These are phyloP conservation scores for Chrysosporium keratinophilum DNA, from an alignment of 2,329 filamentous ascomycete species.

Conservation along the genomic window DNA sequence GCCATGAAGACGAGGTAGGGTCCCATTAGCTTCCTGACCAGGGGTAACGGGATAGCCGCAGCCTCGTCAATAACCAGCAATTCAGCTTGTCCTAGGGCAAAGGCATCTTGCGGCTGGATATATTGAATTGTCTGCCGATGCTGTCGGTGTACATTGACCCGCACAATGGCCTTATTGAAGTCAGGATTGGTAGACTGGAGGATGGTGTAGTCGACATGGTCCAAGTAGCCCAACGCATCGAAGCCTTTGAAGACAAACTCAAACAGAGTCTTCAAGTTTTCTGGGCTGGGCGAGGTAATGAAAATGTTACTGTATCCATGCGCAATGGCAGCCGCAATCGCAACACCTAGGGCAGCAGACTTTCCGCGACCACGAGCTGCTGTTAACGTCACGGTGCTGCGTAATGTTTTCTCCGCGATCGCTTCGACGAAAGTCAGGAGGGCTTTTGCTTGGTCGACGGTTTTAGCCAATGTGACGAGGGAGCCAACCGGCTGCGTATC, in stretches of 20 bases:
- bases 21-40: constrained; percentile 89
- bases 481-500: constrained; percentile 81
- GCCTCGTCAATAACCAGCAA: constrained; percentile 94
- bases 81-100: constrained; percentile 90
- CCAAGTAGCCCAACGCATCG: constrained; percentile 82
- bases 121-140: constrained; percentile 98
- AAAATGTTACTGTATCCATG: constrained; percentile 99
- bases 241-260: constrained; percentile 99
- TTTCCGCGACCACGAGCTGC: constrained; percentile 93
- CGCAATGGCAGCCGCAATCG: constrained; percentile 84
- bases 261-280: constrained; percentile 97
- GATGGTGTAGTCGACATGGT: constrained; percentile 95
- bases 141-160: constrained; percentile 88
- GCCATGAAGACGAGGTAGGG: constrained; percentile 99
- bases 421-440: constrained; percentile 94
- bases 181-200: constrained; percentile 97
- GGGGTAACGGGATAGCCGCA: constrained; percentile 83
- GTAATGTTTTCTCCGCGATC: constrained; percentile 88
- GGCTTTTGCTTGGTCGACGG: constrained; percentile 91
- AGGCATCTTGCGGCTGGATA: constrained; percentile 90
- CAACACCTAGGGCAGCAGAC: constrained; percentile 88
- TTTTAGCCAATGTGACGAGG: constrained; percentile 73
- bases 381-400: constrained; percentile 86
- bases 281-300: constrained; percentile 92
- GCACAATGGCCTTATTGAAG: constrained; percentile 97